Conservation (phyloP, 2,329 filamentous ascomycete species). For the Fusarium liriodendri region DNA sequence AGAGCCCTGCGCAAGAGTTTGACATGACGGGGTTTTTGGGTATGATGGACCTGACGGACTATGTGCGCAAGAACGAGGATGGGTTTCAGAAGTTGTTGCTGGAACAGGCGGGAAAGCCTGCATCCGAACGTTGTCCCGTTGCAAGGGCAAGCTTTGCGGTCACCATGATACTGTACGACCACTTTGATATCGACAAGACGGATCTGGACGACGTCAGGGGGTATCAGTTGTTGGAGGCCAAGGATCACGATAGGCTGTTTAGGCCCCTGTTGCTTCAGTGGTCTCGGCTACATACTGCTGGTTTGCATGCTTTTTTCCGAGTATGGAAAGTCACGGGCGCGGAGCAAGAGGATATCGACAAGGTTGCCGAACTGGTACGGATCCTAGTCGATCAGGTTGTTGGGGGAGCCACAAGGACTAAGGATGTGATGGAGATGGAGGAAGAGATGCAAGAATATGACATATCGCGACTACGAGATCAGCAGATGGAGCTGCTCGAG, state of each 20-base stretch:
- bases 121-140: conserved; percentile 83
- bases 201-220: conserved; percentile 83
- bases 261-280: conserved; percentile 90
- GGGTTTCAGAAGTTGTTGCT: conserved; percentile 91
- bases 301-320: conserved; percentile 87
- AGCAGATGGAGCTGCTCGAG: conserved; percentile 94
- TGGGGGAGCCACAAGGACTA: conserved; percentile 82
- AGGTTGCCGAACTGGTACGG: conserved; percentile 89
- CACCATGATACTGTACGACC: conserved; percentile 90
- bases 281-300: conserved; percentile 88
- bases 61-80: conserved; percentile 91
- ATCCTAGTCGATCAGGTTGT: conserved; percentile 92
- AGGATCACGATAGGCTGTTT: conserved; percentile 88
- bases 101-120: conserved; percentile 82
- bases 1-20: conserved; percentile 89
- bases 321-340: conserved; percentile 94
- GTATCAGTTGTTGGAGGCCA: conserved; percentile 78
- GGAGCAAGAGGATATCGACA: conserved; percentile 87
- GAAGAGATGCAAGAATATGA: conserved; percentile 90
- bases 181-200: conserved; percentile 91
- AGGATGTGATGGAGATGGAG: conserved; percentile 87
- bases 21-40: conserved; percentile 87
- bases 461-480: conserved; percentile 78
- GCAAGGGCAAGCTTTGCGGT: conserved; percentile 88
- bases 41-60: conserved; percentile 98